Evolutionary conservation across 2,329 filamentous ascomycete species (phyloP).

Genomic region (Hymenoscyphus fructigenus): DNA sequence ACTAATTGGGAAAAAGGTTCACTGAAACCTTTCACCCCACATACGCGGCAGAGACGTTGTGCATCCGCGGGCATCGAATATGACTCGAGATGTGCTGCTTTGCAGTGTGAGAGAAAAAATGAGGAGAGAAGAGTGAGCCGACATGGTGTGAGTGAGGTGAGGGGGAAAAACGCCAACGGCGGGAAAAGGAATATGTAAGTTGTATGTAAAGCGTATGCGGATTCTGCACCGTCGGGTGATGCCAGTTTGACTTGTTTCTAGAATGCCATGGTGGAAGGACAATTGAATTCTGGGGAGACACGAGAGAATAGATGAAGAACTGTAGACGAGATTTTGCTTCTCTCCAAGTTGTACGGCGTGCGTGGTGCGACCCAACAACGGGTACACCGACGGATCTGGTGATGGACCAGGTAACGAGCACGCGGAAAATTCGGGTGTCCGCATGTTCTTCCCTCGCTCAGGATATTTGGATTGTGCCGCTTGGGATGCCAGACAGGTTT

Average conservation of each 20-base stretch:
- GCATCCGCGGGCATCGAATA: background rate
- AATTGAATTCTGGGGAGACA: background rate
- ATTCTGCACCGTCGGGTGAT: slow-evolving; percentile 1
- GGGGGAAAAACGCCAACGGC: background rate
- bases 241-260: background rate
- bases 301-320: background rate
- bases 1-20: background rate
- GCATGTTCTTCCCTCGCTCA: slow-evolving; percentile 19
- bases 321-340: background rate
- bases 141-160: background rate
- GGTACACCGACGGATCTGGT: slow-evolving; percentile 16
- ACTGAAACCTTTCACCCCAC: slow-evolving; percentile 1
- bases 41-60: background rate
- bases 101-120: background rate
- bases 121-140: background rate
- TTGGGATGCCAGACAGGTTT: background rate
- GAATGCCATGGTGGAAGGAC: background rate
- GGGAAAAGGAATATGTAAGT: background rate
- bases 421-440: slow-evolving; percentile 28
- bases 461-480: slow-evolving; percentile 21
- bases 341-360: background rate
- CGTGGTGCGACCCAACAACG: background rate
- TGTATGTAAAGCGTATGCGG: background rate
- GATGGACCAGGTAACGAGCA: slow-evolving; percentile 18
- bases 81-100: background rate